phyloP scores from a whole-genome alignment of 177 flowering plant genomes.

The Vitis hybrid region DNA sequence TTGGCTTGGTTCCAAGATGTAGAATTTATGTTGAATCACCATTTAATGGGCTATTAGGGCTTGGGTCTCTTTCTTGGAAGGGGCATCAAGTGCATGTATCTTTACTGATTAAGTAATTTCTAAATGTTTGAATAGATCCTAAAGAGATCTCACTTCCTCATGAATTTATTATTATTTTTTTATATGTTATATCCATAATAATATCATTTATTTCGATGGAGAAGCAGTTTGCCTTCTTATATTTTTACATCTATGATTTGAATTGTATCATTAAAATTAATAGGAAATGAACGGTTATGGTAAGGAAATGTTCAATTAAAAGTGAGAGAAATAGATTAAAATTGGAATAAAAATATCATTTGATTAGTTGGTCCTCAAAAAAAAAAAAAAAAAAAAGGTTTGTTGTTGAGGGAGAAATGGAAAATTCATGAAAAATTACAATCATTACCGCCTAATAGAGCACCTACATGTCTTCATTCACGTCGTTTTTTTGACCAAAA shows the following conservation, averaged over 20 bases:
- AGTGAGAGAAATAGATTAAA: conserved; percentile 6
- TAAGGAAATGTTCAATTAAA: conserved; percentile 3
- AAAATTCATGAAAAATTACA: too few relatives aligned
- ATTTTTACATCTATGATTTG: too few relatives aligned
- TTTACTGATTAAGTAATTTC: conserved; percentile 8
- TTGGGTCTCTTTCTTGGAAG: conserved; percentile 13
- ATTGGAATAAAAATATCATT: conserved; percentile 6
- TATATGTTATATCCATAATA: too few relatives aligned
- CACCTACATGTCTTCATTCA: too few relatives aligned
- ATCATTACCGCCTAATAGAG: too few relatives aligned
- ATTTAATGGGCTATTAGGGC: not conserved
- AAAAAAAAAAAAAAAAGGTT: not conserved
- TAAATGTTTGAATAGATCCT: conserved; percentile 5
- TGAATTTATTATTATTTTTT: not conserved
- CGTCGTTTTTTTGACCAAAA: too few relatives aligned
- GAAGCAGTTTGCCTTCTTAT: too few relatives aligned
- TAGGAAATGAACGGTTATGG: not conserved
- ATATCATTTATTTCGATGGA: too few relatives aligned
- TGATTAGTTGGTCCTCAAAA: conserved; percentile 5
- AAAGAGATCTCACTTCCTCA: conserved; percentile 11
- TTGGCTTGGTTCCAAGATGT: conserved; percentile 13
- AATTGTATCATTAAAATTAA: not conserved
- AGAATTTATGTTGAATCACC: conserved; percentile 6
- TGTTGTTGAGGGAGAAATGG: too few relatives aligned
- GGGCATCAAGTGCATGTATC: conserved; percentile 6